A percentile compares a stretch with the other conserved stretches of the same genome.
phyloP scores from a whole-genome alignment of 352 stramenopile species.

The Phytophthora sojae region DNA sequence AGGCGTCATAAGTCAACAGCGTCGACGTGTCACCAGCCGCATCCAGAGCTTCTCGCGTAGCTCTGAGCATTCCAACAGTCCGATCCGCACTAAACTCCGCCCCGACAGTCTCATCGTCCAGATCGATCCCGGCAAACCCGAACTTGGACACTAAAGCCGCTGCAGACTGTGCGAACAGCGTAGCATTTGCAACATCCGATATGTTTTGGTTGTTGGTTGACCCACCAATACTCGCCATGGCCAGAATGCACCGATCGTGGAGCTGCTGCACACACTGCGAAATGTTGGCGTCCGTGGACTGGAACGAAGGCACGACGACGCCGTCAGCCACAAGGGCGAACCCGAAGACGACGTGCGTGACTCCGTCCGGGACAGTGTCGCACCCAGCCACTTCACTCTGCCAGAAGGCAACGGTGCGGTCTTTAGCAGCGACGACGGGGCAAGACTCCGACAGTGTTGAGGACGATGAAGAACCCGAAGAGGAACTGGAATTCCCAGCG shows the following conservation, averaged over 20 bases:
- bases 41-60: constrained; percentile 55
- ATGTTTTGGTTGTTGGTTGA: constrained; percentile 80
- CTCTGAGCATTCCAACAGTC: constrained; percentile 55
- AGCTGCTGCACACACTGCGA: constrained; percentile 64
- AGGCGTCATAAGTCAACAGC: constrained; percentile 79
- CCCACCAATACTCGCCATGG: constrained; percentile 70
- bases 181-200: constrained; percentile 46
- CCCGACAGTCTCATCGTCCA: constrained; percentile 82
- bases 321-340: constrained; percentile 75
- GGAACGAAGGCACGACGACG: constrained; percentile 60
- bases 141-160: constrained; percentile 64
- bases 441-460: constrained; percentile 25
- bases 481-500: constrained; percentile 17
- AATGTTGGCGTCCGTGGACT: constrained; percentile 65
- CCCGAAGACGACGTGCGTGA: constrained; percentile 80
- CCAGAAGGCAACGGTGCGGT: constrained; percentile 84
- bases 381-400: constrained; percentile 80
- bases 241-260: constrained; percentile 64
- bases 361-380: constrained; percentile 69
- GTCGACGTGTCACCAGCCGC: constrained; percentile 32
- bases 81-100: constrained; percentile 57
- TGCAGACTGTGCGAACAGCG: constrained; percentile 61
- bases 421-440: constrained; percentile 41
- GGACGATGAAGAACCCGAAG: constrained; percentile 9
- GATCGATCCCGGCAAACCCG: constrained; percentile 73